Conservation (phyloP, 192 early-diverging fungal genomes). For the Coemansia sp. region DNA sequence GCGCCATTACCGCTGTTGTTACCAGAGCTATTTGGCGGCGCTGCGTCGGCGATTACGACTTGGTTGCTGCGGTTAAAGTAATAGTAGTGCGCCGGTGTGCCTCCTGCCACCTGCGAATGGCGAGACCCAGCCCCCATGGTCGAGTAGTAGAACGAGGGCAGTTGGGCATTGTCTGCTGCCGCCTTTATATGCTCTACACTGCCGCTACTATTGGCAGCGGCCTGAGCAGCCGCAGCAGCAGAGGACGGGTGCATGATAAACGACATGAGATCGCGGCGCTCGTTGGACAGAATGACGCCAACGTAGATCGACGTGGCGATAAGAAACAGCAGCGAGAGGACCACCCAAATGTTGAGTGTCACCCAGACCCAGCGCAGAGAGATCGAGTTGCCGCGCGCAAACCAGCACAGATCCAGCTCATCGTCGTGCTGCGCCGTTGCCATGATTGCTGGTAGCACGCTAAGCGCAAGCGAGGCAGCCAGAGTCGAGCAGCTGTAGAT, state of each 20-base stretch:
- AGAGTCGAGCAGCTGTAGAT: conserved; percentile 18
- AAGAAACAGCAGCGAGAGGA: conserved; percentile 36
- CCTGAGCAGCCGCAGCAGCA: neutral
- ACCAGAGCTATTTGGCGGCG: neutral
- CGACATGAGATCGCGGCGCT: conserved; percentile 37
- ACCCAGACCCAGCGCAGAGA: conserved; percentile 51
- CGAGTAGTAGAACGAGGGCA: neutral
- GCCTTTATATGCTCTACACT: neutral
- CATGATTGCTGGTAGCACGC: conserved; percentile 41
- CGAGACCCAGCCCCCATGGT: neutral
- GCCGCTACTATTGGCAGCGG: neutral
- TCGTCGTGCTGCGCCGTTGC: conserved; percentile 18
- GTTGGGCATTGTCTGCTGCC: neutral
- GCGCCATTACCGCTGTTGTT: neutral
- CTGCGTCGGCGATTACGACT: neutral
- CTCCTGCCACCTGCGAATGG: neutral
- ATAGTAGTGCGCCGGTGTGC: neutral
- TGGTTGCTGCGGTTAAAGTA: conserved; percentile 2
- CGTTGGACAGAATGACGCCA: conserved; percentile 38
- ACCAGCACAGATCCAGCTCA: conserved; percentile 32
- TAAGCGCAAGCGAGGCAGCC: conserved; percentile 22
- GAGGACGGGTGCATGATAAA: conserved; percentile 16
- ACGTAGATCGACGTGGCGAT: conserved; percentile 30
- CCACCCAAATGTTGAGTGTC: conserved; percentile 43
- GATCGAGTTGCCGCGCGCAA: conserved; percentile 7